Evolutionary conservation across 139 green algal species (phyloP).

Genomic region (Micractinium conductrix): DNA sequence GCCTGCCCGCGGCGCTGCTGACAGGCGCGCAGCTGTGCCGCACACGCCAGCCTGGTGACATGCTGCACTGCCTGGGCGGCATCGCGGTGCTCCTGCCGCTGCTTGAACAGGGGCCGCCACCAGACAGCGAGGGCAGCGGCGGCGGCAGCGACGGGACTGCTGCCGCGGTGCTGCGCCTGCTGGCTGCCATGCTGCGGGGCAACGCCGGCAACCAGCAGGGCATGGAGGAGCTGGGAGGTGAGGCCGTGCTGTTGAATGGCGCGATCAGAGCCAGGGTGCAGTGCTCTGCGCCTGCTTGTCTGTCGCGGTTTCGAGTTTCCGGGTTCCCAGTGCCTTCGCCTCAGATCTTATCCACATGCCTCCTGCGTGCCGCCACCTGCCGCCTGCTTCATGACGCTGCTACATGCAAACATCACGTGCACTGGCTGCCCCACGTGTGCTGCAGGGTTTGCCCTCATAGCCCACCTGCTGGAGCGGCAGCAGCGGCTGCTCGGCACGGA

Average conservation of each 20-base stretch:
- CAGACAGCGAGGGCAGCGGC: neutral
- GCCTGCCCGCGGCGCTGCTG: constrained; percentile 43
- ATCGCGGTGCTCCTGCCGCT: constrained; percentile 56
- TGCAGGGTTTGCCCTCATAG: constrained; percentile 44
- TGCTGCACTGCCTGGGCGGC: constrained; percentile 65
- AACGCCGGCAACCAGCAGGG: constrained; percentile 49
- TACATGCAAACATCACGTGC: neutral
- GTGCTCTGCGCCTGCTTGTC: too few species aligned
- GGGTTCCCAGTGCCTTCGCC: too few species aligned
- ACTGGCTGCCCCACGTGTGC: neutral
- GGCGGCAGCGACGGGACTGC: neutral
- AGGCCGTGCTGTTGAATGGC: too few species aligned
- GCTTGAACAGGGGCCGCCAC: constrained; percentile 9
- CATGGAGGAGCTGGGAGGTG: constrained; percentile 41
- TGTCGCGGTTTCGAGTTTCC: too few species aligned
- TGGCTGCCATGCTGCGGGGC: constrained; percentile 44
- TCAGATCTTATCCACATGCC: too few species aligned
- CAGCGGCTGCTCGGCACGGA: constrained; percentile 24
- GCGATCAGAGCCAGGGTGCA: too few species aligned
- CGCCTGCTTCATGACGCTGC: neutral
- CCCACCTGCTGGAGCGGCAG: constrained; percentile 44
- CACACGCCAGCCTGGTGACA: constrained; percentile 46
- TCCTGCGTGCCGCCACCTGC: too few species aligned
- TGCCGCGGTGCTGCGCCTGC: constrained; percentile 32
- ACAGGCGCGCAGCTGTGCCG: constrained; percentile 55